A percentile compares a stretch with the other conserved stretches of the same genome.
phyloP scores from a whole-genome alignment of 2,329 filamentous ascomycete genomes.

The Colletotrichum sp. region DNA sequence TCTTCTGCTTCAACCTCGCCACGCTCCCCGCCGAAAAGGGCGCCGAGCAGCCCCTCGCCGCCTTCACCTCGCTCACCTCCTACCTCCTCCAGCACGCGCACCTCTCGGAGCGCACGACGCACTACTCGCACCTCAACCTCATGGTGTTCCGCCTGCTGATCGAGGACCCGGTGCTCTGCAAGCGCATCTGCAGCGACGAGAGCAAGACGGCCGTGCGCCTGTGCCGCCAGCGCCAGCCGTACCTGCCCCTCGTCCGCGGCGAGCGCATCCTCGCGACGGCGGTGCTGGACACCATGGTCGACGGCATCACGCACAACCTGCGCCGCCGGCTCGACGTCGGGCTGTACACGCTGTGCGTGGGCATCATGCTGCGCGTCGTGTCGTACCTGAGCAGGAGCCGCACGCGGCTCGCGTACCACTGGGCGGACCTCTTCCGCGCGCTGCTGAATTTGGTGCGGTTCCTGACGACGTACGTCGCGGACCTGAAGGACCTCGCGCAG shows the following conservation, averaged over 20 bases:
- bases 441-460: conserved; percentile 89
- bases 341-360: conserved; percentile 82
- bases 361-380: conserved; percentile 81
- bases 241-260: conserved; percentile 74
- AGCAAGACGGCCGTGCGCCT: conserved; percentile 77
- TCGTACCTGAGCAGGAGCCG: conserved; percentile 84
- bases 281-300: conserved; percentile 85
- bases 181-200: conserved; percentile 83
- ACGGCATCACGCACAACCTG: conserved; percentile 93
- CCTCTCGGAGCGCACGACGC: conserved; percentile 75
- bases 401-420: conserved; percentile 86
- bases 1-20: conserved; percentile 88
- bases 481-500: conserved; percentile 72
- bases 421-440: conserved; percentile 92
- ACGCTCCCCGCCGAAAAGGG: conserved; percentile 66
- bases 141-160: conserved; percentile 86
- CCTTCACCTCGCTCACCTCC: conserved; percentile 86
- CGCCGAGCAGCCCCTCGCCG: conserved; percentile 76
- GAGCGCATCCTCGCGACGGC: conserved; percentile 77
- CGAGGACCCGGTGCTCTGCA: conserved; percentile 83
- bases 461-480: conserved; percentile 82
- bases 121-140: conserved; percentile 86
- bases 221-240: conserved; percentile 88
- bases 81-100: conserved; percentile 95
- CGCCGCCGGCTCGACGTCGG: conserved; percentile 83